These are phyloP conservation scores for Nematocida sp. DNA, from an alignment of 371 early-diverging fungal species.

Conservation along the genomic window DNA sequence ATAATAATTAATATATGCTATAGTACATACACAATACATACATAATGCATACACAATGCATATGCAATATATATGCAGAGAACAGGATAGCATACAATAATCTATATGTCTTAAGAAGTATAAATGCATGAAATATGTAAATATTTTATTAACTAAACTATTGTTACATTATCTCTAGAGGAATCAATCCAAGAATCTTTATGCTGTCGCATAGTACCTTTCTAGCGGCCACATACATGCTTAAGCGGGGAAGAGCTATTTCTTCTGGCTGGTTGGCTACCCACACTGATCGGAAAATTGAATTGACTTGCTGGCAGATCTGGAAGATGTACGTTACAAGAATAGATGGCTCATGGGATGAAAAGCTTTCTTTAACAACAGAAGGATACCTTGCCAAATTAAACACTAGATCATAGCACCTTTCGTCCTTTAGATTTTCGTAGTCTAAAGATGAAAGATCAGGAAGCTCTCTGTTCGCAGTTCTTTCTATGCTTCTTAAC, in stretches of 20 bases:
- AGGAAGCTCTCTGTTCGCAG: slow-evolving; percentile 51
- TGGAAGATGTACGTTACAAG: slow-evolving; percentile 83
- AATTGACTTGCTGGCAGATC: slow-evolving; percentile 76
- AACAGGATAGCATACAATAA: too few species aligned
- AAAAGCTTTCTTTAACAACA: slow-evolving; percentile 69
- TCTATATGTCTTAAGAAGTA: too few species aligned
- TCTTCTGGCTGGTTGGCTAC: slow-evolving; percentile 73
- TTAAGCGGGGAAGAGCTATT: slow-evolving; percentile 75
- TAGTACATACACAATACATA: too few species aligned
- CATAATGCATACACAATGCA: too few species aligned
- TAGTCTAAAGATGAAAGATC: slow-evolving; percentile 59
- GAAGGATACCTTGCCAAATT: slow-evolving; percentile 83
- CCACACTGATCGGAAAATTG: slow-evolving; percentile 74
- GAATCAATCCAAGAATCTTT: slow-evolving; percentile 71
- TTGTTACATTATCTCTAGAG: slow-evolving; percentile 80
- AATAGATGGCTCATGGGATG: slow-evolving; percentile 79
- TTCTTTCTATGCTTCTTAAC: slow-evolving; percentile 72
- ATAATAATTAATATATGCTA: neutral
- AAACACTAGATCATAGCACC: slow-evolving; percentile 73
- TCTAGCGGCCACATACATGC: slow-evolving; percentile 72
- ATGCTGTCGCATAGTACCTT: slow-evolving; percentile 75
- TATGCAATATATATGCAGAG: too few species aligned
- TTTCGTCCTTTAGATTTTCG: slow-evolving; percentile 70
- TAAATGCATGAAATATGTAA: too few species aligned
- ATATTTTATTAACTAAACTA: too few species aligned